Conservation (phyloP, 2,329 filamentous ascomycete species). For the Calonectria henricotiae region DNA sequence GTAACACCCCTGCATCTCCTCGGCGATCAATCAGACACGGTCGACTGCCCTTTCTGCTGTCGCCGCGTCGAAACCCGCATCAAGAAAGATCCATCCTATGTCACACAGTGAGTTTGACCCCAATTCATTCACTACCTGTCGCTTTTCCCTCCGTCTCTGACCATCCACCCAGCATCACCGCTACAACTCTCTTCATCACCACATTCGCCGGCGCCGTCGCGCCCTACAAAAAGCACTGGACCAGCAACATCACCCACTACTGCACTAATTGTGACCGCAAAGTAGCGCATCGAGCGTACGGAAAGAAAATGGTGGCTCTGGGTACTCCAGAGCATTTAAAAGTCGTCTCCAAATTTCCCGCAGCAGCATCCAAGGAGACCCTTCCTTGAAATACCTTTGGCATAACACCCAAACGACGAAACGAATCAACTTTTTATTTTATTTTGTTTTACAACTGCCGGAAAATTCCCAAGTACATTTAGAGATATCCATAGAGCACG, state of each 20-base stretch:
- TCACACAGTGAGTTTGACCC: conserved; percentile 45
- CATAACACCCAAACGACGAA: not conserved
- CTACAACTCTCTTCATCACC: conserved; percentile 44
- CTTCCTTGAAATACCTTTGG: not conserved
- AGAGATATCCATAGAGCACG: conserved; percentile 11
- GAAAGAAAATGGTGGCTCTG: conserved; percentile 39
- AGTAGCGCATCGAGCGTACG: conserved; percentile 42
- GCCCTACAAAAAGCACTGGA: conserved; percentile 46
- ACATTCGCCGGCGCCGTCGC: conserved; percentile 46
- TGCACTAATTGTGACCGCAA: conserved; percentile 49
- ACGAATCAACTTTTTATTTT: not conserved
- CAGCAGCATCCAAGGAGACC: not conserved
- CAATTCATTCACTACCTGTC: too few species aligned
- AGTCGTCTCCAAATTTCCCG: conserved; percentile 9
- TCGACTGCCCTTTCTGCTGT: conserved; percentile 50
- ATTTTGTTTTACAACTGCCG: not conserved
- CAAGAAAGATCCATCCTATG: conserved; percentile 44
- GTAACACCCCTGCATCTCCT: conserved; percentile 48
- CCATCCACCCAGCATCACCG: conserved; percentile 37
- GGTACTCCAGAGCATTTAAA: conserved; percentile 48
- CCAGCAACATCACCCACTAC: conserved; percentile 44
- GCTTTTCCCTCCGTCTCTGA: not conserved
- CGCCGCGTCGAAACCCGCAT: conserved; percentile 45
- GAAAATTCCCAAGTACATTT: not conserved
- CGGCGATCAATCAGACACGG: conserved; percentile 47